These are phyloP conservation scores for Niveomyces coronatus DNA, from an alignment of 2,329 filamentous ascomycete genomes.

Conservation along the genomic window DNA sequence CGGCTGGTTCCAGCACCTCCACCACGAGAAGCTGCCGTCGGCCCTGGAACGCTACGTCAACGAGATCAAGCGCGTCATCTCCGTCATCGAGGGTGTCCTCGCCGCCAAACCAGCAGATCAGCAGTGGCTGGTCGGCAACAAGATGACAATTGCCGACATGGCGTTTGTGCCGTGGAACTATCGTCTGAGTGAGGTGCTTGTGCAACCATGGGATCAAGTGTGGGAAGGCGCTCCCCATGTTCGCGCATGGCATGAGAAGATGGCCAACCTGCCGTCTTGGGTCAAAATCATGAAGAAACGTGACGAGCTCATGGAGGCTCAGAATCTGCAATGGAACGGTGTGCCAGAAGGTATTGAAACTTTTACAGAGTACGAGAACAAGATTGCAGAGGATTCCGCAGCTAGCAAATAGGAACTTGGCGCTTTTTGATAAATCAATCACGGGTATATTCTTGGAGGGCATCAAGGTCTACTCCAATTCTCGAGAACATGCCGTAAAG, in stretches of 20 bases:
- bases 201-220: conserved; percentile 15
- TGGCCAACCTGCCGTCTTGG: conserved; percentile 23
- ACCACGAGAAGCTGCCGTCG: conserved; percentile 14
- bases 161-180: conserved; percentile 14
- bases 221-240: conserved; percentile 18
- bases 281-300: conserved; percentile 22
- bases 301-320: conserved; percentile 24
- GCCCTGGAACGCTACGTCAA: conserved; percentile 18
- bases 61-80: conserved; percentile 17
- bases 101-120: conserved; percentile 5
- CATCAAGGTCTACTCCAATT: too few relatives aligned
- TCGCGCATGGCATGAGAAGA: conserved; percentile 25
- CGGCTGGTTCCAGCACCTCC: conserved; percentile 14
- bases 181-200: conserved; percentile 14
- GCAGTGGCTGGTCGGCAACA: conserved; percentile 9
- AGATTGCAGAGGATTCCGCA: conserved; percentile 15
- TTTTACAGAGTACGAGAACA: conserved; percentile 19
- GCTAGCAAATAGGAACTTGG: too few relatives aligned
- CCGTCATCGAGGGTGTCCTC: conserved; percentile 13
- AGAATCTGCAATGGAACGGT: conserved; percentile 25
- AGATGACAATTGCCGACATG: conserved; percentile 9
- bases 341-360: conserved; percentile 24
- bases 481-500: too few relatives aligned
- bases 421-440: too few relatives aligned
- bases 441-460: too few relatives aligned